Evolutionary conservation across 805 yeast genomes (phyloP), one percentile per base, ranked within the genome.

Genomic region (Yarrowia bubula): DNA sequence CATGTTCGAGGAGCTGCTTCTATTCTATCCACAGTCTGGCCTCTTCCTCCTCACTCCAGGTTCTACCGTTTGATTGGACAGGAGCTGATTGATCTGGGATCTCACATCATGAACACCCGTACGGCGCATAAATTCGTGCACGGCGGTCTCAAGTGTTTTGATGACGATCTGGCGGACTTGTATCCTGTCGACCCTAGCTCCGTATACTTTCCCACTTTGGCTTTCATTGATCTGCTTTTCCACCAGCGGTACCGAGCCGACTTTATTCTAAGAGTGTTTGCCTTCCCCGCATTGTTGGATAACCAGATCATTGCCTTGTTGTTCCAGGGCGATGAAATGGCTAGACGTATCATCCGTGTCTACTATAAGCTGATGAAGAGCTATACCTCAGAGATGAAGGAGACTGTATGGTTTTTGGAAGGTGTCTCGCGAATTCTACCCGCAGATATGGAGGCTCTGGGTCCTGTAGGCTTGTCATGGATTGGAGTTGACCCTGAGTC

Each of bases 1-100:
- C 98, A 93, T 72, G 97, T 93, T 11, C 89, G 95, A 70, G 98
- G 98, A 37, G 97, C 98, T 0, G 97, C 97, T 6, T 92, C 98
- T 0, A 93, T 93, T 64, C 79, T 93, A 60, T 89, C 97, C 1
- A 96, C 97, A 0, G 97, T 92, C n/a, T 91, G 97, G 92, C 97
- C 97, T 4, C 78, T 92, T 58, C 86, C 87, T 51, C 86, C 85
- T 51, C 80, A 81, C 13, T 87, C 91, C 3, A 75, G 88, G 64
- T 87, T 87, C 73, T 83, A 84, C 71, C 82, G 85, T 68, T 81
- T 88, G 68, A 87, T 90, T 46, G 87, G 93, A n/a, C 92, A 90
- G 11, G 98, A 92, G 72, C 78, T 93, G 65, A 89, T 96, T 61
- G 98, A 92, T 75, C 78, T 93, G 66, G 97, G 97, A 15, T 95